Conservation (phyloP, 148 eudicot species). For the Limonium bicolor region DNA sequence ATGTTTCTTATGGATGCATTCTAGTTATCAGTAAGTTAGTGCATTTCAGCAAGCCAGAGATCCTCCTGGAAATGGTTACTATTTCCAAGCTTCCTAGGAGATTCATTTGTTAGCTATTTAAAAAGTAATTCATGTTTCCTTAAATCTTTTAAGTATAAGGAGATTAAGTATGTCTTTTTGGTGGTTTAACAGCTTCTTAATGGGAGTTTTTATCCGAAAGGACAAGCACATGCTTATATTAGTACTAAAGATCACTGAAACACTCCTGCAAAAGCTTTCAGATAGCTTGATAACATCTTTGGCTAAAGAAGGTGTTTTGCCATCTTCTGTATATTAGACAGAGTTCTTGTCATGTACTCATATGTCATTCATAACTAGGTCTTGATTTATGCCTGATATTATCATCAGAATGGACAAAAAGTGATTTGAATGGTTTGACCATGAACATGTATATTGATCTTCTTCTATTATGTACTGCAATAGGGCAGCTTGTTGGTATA, state of each 20-base stretch:
- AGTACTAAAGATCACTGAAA: slow-evolving; percentile 68
- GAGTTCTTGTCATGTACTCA: too few species aligned
- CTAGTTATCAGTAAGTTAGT: slow-evolving; percentile 61
- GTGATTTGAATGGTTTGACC: too few species aligned
- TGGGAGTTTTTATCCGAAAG: slow-evolving; percentile 66
- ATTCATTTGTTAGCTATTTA: slow-evolving; percentile 6
- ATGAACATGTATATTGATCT: too few species aligned
- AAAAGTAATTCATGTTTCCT: too few species aligned
- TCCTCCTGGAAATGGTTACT: slow-evolving; percentile 48
- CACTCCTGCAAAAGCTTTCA: slow-evolving; percentile 60
- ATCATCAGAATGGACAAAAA: too few species aligned
- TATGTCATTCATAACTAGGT: too few species aligned
- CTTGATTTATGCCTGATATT: too few species aligned
- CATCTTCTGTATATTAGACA: too few species aligned
- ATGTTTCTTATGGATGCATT: slow-evolving; percentile 69
- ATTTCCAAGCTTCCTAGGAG: slow-evolving; percentile 68
- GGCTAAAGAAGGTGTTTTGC: slow-evolving; percentile 79
- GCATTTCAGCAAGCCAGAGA: slow-evolving; percentile 50
- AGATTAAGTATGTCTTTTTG: slow-evolving; percentile 3
- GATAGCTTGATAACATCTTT: slow-evolving; percentile 46
- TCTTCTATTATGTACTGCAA: too few species aligned
- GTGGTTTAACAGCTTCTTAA: slow-evolving; percentile 61
- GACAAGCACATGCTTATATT: slow-evolving; percentile 57
- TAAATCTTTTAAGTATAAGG: too few species aligned
- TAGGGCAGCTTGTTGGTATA: too few species aligned